Evolutionary conservation across 2,329 filamentous ascomycete genomes (phyloP), one percentile per base, ranked within the genome.

Genomic region (Pseudogymnoascus destructans): DNA sequence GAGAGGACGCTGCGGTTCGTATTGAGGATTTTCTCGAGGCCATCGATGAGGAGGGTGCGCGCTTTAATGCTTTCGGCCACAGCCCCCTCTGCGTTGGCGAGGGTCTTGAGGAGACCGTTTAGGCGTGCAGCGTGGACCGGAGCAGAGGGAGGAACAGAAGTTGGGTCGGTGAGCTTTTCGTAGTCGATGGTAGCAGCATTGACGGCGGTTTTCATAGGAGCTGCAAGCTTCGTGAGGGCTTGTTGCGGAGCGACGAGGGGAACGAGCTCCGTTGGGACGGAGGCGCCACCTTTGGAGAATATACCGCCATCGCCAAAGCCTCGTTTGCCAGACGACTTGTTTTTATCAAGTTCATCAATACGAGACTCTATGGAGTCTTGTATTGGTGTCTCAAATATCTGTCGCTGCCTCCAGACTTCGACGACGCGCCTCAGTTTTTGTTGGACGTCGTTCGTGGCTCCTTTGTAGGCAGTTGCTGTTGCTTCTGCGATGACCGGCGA

Each of bases 81-180:
- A 0, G 92, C 90, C 58, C 83, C 88, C 71, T 98, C 91, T 3
- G 93, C 93, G 63, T 82, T 88, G 17, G 89, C 89, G 15, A 98
- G 79, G 5, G 84, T 87, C 74, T 93, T 96, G 58, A 97, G 79
- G n/a, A 98, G 77, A 2, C 89, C 87, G 63, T 88, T 91, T 7
- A 98, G 80, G 25, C 89, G 86, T 11, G 92, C 92, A 1, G 93
- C 93, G 68, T 95, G 89, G 17, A 98, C 91, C 1, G 93, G 91
- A 0, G 91, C 85, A 0, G 89, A 86, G 0, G 92, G 89, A 1
- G 85, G 75, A 1, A 80, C 75, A 0, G 79, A 79, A 25, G 77
- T 76, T 0, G 89, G 80, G 64, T 90, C 87, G 58, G 84, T 87
- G 67, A 95, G 78, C 70, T 92, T 95, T 56, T 86, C 82, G 67